Percentiles rank a stretch among this genome's conserved stretches.
phyloP scores from a whole-genome alignment of 139 green algal genomes.

The Chlamydomonas sphaeroides region DNA sequence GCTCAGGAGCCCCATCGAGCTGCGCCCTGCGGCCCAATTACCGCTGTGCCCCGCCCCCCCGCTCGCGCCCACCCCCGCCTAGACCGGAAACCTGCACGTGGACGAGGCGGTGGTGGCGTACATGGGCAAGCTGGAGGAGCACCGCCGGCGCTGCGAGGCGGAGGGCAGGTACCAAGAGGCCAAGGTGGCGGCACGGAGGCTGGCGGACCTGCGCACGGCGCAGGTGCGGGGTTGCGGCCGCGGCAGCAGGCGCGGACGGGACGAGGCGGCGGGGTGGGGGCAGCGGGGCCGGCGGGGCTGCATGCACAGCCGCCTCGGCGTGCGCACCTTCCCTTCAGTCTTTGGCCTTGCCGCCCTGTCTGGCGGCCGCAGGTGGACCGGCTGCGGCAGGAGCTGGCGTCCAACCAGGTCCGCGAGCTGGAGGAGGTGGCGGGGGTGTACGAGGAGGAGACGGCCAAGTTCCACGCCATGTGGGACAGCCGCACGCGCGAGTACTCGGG shows the following conservation, averaged over 20 bases:
- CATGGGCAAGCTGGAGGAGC: slow-evolving; percentile 59
- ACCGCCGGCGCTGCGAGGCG: slow-evolving; percentile 42
- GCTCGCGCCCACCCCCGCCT: too few relatives aligned
- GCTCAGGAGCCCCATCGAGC: too few relatives aligned
- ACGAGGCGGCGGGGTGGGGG: neutral
- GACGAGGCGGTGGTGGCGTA: slow-evolving; percentile 60
- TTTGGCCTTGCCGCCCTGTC: neutral
- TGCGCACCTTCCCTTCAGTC: neutral
- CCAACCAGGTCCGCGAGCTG: slow-evolving; percentile 48
- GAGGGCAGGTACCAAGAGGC: slow-evolving; percentile 60
- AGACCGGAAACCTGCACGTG: slow-evolving; percentile 41
- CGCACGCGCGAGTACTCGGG: slow-evolving; percentile 29
- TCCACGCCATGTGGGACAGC: slow-evolving; percentile 37
- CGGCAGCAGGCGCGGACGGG: too few relatives aligned
- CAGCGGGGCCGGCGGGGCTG: neutral
- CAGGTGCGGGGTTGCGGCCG: slow-evolving; percentile 12
- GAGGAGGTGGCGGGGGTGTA: slow-evolving; percentile 54
- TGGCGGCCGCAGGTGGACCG: slow-evolving; percentile 33
- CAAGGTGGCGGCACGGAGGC: slow-evolving; percentile 40
- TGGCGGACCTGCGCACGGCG: slow-evolving; percentile 53
- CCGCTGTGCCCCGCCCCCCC: too few relatives aligned
- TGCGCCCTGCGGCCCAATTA: too few relatives aligned
- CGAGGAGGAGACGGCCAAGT: slow-evolving; percentile 55
- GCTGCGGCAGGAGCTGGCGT: slow-evolving; percentile 33
- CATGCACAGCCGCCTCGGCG: too few relatives aligned